Evolutionary conservation across 2,329 filamentous ascomycete species (phyloP), one percentile per base, ranked within the genome.

Genomic region (Ophioceras dolichostomum): DNA sequence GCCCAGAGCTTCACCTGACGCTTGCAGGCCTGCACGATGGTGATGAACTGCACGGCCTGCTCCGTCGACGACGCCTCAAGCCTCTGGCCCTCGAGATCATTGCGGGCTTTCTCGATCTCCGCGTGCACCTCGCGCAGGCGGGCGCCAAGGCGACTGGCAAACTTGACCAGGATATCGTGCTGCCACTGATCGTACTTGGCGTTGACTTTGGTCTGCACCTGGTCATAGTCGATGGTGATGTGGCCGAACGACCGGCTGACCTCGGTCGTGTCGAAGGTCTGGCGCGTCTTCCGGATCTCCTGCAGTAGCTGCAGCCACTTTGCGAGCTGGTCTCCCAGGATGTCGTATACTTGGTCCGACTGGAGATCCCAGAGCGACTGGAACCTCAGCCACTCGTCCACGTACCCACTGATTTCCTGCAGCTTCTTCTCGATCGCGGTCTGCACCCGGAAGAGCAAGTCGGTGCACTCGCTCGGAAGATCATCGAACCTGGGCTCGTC

Each of bases 121-220:
- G 83, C 79, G 49, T 91, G 87, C 4, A 95, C 81, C 51, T 98
- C 91, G 34, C 86, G 76, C 78, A 96, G 93, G 35, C 88, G 83
- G 44, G 76, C 83, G 33, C 88, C 86, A 32, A 98, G 79, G 39
- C 91, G 85, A 39, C 74, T 73, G 27, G 87, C 91, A 59, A 98
- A 99, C 55, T 94, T 94, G 48, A 83, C 75, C 27, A 96, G 68
- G 39, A 98, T 94, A 47, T 99, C 91, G 50, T 95, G 86, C 58
- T 99, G 91, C 91, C 93, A 98, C 57, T 96, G 89, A 54, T 99
- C 93, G 55, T 98, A 99, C 58, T 96, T 98, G 49, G 87, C 86
- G 51, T 96, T 98, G 57, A 99, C 91, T 60, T 94, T 95, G 40
- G 89, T 86, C 59, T 98, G 93, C 0, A 98, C 91, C 58, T 98